These are phyloP conservation scores for Diaporthe nobilis DNA, from an alignment of 2,329 filamentous ascomycete genomes.

Conservation along the genomic window DNA sequence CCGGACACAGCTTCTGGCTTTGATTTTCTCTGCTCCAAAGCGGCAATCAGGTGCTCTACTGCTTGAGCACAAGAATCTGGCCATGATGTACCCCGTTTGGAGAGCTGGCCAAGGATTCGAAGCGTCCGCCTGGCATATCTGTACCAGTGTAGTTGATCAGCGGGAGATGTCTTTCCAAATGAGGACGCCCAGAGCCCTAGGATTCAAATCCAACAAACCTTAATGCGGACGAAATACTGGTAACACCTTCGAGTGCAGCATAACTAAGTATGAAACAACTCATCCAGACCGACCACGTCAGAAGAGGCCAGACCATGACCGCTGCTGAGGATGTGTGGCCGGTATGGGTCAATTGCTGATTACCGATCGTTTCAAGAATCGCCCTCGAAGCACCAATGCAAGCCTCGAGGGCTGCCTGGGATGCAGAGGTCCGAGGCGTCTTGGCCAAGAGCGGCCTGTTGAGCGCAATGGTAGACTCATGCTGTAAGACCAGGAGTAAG, in stretches of 20 bases:
- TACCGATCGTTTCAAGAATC: conserved; percentile 41
- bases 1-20: not conserved
- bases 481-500: conserved; percentile 41
- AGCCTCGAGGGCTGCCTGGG: conserved; percentile 43
- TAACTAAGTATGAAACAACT: conserved; percentile 44
- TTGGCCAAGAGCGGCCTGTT: conserved; percentile 44
- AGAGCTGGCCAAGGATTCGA: conserved; percentile 41
- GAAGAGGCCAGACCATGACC: conserved; percentile 42
- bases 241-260: conserved; percentile 43
- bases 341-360: not conserved
- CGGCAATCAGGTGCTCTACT: conserved; percentile 40
- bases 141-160: not conserved
- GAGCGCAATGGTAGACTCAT: conserved; percentile 44
- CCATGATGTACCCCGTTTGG: conserved; percentile 42
- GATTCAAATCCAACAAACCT: conserved; percentile 28
- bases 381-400: conserved; percentile 44
- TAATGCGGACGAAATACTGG: conserved; percentile 40
- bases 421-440: conserved; percentile 41
- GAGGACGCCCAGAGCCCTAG: no score
- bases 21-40: conserved; percentile 38
- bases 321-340: not conserved
- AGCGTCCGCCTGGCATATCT: conserved; percentile 43
- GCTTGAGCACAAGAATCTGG: conserved; percentile 42
- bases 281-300: conserved; percentile 46
- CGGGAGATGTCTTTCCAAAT: not conserved